These are phyloP conservation scores for Claviceps cyperi DNA, from an alignment of 2,329 filamentous ascomycete species.

Conservation along the genomic window DNA sequence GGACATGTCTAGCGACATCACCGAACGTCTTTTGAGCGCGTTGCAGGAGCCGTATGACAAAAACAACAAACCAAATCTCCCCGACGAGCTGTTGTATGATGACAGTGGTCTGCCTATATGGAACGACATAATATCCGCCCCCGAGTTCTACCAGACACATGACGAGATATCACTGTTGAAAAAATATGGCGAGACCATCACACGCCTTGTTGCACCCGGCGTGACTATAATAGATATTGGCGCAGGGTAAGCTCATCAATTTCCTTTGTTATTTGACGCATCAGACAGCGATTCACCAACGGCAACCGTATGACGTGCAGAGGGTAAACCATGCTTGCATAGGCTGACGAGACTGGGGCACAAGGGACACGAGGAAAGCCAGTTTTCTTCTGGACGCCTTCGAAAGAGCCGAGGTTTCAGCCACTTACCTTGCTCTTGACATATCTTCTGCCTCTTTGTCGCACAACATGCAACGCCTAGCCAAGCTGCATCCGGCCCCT, in stretches of 20 bases:
- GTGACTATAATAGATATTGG: conserved; percentile 26
- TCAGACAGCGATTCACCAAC: not conserved
- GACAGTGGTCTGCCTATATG: conserved; percentile 24
- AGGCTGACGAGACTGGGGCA: not conserved
- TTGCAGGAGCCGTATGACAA: conserved; percentile 13
- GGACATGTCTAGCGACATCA: conserved; percentile 16
- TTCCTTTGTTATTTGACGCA: not conserved
- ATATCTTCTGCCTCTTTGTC: conserved; percentile 23
- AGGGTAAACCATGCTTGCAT: not conserved
- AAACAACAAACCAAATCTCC: conserved; percentile 16
- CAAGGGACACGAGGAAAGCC: conserved; percentile 27
- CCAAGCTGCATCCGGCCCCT: conserved; percentile 13
- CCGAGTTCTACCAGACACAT: conserved; percentile 26
- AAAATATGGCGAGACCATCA: conserved; percentile 20
- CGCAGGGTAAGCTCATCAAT: conserved; percentile 21
- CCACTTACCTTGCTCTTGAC: conserved; percentile 25
- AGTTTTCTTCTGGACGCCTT: conserved; percentile 22
- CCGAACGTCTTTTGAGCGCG: conserved; percentile 13
- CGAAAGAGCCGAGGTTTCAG: conserved; percentile 14
- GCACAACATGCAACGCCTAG: conserved; percentile 20
- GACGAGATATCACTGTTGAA: conserved; percentile 25
- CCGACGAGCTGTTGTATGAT: conserved; percentile 26
- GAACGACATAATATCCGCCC: conserved; percentile 26
- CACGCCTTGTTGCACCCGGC: conserved; percentile 14
- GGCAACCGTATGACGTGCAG: not conserved